phyloP scores from a whole-genome alignment of 805 yeast species.

The Grigorovia humatica region DNA sequence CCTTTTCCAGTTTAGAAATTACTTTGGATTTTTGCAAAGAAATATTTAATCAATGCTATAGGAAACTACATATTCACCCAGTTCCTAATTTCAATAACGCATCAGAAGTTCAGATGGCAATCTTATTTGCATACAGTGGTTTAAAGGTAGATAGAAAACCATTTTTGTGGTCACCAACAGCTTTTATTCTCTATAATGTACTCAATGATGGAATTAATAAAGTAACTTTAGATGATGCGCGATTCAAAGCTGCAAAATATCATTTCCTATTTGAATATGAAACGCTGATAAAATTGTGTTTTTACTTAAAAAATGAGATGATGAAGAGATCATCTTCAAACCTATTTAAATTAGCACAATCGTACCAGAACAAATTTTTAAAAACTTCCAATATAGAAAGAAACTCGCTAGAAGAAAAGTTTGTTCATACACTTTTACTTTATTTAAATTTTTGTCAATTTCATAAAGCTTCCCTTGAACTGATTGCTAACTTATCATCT shows the following conservation, averaged over 20 bases:
- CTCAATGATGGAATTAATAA: background rate
- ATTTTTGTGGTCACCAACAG: background rate
- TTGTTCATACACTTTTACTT: conserved; percentile 14
- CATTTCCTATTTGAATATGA: conserved; percentile 23
- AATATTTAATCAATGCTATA: conserved; percentile 7
- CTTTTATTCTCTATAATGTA: background rate
- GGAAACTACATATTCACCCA: background rate
- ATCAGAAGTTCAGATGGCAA: conserved; percentile 23
- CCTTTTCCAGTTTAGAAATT: conserved; percentile 3
- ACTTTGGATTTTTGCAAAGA: conserved; percentile 12
- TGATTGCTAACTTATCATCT: conserved; percentile 1
- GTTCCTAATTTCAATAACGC: conserved; percentile 5
- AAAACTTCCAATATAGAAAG: conserved; percentile 1
- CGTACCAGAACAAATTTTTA: conserved; percentile 28
- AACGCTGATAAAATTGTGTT: conserved; percentile 26
- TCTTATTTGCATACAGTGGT: conserved; percentile 8
- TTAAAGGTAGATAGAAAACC: background rate
- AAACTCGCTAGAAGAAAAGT: conserved; percentile 17
- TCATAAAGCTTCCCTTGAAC: conserved; percentile 12
- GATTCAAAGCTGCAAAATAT: conserved; percentile 1
- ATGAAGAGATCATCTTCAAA: conserved; percentile 25
- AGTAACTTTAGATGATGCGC: background rate
- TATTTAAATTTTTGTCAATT: conserved; percentile 21
- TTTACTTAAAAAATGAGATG: conserved; percentile 28
- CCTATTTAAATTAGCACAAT: conserved; percentile 22